Evolutionary conservation across 2,329 filamentous ascomycete species (phyloP).

Genomic region (Aspergillus viridinutans): DNA sequence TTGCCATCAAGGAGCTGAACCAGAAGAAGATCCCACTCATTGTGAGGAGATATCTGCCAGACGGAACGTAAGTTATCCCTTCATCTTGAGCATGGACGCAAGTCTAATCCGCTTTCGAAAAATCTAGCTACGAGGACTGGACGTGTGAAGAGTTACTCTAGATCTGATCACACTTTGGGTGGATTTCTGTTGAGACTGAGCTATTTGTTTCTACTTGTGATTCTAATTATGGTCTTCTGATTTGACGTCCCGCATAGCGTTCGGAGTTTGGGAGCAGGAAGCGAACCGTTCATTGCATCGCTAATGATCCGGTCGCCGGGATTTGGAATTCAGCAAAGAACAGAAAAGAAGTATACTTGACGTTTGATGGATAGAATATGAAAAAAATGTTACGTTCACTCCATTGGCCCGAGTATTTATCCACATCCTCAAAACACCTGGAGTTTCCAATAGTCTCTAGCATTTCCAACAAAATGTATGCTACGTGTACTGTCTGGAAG

Average conservation of each 20-base stretch:
- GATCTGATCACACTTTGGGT: constrained; percentile 4
- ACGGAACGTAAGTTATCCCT: constrained; percentile 70
- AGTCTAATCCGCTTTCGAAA: constrained; percentile 6
- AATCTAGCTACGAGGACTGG: constrained; percentile 92
- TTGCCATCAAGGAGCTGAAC: constrained; percentile 92
- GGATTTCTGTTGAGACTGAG: constrained; percentile 17
- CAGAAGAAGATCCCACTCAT: constrained; percentile 99
- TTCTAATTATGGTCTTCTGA: not conserved
- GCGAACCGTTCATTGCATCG: constrained; percentile 3
- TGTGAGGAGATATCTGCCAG: constrained; percentile 89
- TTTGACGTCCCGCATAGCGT: constrained; percentile 34
- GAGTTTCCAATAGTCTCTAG: not conserved
- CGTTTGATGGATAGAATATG: constrained; percentile 4
- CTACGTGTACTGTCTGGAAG: not conserved
- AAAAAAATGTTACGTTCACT: not conserved
- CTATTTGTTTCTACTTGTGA: constrained; percentile 15
- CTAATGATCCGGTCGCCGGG: constrained; percentile 15
- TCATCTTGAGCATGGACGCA: not conserved
- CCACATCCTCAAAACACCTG: not conserved
- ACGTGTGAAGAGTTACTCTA: constrained; percentile 89
- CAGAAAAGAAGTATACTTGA: constrained; percentile 11
- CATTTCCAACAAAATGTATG: not conserved
- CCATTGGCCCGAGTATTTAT: not conserved
- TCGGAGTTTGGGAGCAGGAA: constrained; percentile 36
- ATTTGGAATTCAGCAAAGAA: constrained; percentile 8